A percentile compares a stretch with the other conserved stretches of the same genome.
phyloP scores from a whole-genome alignment of 192 early-diverging fungal species.

The Rhizoclosmatium globosum region DNA sequence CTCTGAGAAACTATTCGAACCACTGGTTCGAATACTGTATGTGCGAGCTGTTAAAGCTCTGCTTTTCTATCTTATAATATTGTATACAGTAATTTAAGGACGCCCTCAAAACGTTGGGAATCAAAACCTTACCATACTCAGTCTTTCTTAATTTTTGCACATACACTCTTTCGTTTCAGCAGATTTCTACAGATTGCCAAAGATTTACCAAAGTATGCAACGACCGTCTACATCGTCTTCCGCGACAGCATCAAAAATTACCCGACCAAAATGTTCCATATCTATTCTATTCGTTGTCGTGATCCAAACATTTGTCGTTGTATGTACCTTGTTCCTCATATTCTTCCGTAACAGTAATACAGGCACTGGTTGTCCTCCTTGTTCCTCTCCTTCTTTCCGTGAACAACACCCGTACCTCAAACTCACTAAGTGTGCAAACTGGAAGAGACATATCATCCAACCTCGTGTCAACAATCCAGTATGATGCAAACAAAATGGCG shows the following conservation, averaged over 20 bases:
- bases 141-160: too few relatives aligned
- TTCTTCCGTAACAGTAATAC: background rate
- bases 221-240: too few relatives aligned
- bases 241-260: background rate
- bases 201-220: too few relatives aligned
- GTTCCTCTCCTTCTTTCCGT: background rate
- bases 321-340: background rate
- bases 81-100: too few relatives aligned
- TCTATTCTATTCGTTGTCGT: background rate
- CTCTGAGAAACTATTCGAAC: too few relatives aligned
- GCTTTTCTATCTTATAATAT: too few relatives aligned
- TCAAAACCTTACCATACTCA: too few relatives aligned
- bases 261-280: background rate
- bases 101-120: too few relatives aligned
- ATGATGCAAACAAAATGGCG: background rate
- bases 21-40: too few relatives aligned
- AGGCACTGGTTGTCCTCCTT: background rate
- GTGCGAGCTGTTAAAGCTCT: too few relatives aligned
- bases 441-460: background rate
- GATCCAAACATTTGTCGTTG: background rate
- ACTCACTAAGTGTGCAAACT: background rate
- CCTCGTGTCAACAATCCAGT: background rate
- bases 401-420: background rate
- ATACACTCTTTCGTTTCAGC: too few relatives aligned
- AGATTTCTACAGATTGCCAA: too few relatives aligned